phyloP scores from a whole-genome alignment of 1,139 yeast genomes.

The Saccharomyces hybrid region DNA sequence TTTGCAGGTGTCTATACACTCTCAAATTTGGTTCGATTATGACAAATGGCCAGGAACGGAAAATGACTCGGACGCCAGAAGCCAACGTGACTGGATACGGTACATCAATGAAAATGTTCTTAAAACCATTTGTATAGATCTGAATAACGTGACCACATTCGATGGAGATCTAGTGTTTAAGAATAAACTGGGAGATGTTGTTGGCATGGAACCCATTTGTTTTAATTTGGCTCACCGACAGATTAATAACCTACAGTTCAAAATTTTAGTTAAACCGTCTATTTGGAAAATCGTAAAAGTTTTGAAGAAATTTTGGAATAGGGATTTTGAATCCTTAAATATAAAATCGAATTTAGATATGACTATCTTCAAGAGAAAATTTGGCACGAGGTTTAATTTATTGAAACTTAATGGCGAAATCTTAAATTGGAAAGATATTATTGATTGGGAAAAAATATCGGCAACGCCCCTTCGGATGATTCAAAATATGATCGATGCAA shows the following conservation, averaged over 20 bases:
- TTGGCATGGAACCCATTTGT: slow-evolving; percentile 20
- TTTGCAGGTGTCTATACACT: slow-evolving; percentile 19
- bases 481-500: slow-evolving; percentile 6
- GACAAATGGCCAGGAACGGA: slow-evolving; percentile 10
- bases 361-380: slow-evolving; percentile 13
- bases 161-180: slow-evolving; percentile 12
- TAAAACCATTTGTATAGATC: slow-evolving; percentile 18
- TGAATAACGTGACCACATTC: slow-evolving; percentile 23
- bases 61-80: slow-evolving; percentile 1
- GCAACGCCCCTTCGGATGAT: background rate
- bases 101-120: slow-evolving; percentile 16
- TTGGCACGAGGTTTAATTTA: slow-evolving; percentile 3
- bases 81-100: slow-evolving; percentile 12
- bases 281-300: slow-evolving; percentile 22
- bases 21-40: slow-evolving; percentile 21
- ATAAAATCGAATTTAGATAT: slow-evolving; percentile 24
- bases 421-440: slow-evolving; percentile 23
- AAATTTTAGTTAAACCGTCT: slow-evolving; percentile 22
- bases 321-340: slow-evolving; percentile 19
- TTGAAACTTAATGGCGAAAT: slow-evolving; percentile 21
- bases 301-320: slow-evolving; percentile 24
- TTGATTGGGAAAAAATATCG: slow-evolving; percentile 20
- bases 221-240: slow-evolving; percentile 17
- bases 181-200: slow-evolving; percentile 15
- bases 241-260: slow-evolving; percentile 18